Base-by-base conservation (phyloP, 352 stramenopile genomes). In the Globisporangium cylindrosporum region DNA sequence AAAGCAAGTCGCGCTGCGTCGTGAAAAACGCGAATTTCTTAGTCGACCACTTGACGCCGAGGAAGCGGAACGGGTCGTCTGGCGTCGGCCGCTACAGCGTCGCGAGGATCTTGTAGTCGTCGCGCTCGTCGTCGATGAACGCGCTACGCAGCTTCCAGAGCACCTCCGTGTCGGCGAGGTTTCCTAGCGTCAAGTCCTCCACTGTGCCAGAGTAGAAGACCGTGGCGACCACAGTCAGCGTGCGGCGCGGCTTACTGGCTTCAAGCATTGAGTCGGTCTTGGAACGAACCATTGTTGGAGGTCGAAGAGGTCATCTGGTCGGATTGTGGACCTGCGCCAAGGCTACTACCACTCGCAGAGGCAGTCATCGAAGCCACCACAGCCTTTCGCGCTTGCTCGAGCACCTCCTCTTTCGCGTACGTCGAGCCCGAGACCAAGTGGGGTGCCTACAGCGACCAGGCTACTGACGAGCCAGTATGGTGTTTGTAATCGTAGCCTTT, bases 101-200 rank as follows among this genome's bases (percentile, higher is more conserved):
- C 27, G 73, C 56, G 4, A 88, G 67, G 61, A 85, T 66, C 25
- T 72, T 75, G 29, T 69, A 73, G 59, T 80, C 72, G 20, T 82
- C 75, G 20, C 77, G 66, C 34, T 80, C 73, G 48, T 78, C 78
- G 29, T 67, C 65, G 7, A 85, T 58, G 54, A 82, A 84, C 27
- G 73, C 71, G 59, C 77, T 69, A 2, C 79, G 79, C 68, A 80
- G 75, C 53, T 73, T 71, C 53, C 69, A 82, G 34, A 76, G 67
- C 49, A 73, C 62, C n/a, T 82, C 70, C 12, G 73, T 80, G 58
- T 82, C 71, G 32, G 79, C 77, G 20, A 84, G 43, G 55, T 75
- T 80, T 6, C 77, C 79, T n/a, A 84, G 55, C 25, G 76, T 73
- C 25, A 70, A 72, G 60, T 87, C 79, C 49, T 86, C 79, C 10